Conservation (phyloP, 2,329 filamentous ascomycete genomes). For the Talaromyces sp. region DNA sequence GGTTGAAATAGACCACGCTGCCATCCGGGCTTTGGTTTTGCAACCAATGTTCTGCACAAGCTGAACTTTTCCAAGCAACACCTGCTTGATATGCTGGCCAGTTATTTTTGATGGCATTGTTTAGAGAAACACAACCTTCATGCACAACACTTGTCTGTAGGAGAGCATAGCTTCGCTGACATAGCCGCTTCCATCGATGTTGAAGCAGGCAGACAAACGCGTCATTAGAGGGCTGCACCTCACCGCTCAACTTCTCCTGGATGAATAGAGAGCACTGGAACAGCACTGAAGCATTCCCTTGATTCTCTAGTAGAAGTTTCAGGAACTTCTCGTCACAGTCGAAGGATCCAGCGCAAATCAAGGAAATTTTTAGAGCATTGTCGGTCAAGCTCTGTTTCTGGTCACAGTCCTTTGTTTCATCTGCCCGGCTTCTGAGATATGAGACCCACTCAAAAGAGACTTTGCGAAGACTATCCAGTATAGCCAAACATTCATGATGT, state of each 20-base stretch:
- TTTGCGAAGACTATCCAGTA: background rate
- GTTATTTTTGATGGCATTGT: constrained; percentile 15
- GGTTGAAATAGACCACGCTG: constrained; percentile 26
- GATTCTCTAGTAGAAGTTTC: constrained; percentile 21
- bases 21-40: background rate
- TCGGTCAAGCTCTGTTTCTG: constrained; percentile 29
- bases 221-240: background rate
- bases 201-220: constrained; percentile 19
- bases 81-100: constrained; percentile 19
- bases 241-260: background rate
- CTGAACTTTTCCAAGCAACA: constrained; percentile 13
- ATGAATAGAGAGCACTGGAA: background rate
- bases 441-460: constrained; percentile 16
- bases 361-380: constrained; percentile 36
- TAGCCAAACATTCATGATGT: constrained; percentile 19
- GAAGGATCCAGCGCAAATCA: constrained; percentile 44
- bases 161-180: constrained; percentile 15
- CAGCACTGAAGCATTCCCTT: background rate
- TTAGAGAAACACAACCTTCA: constrained; percentile 12
- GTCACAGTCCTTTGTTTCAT: constrained; percentile 20
- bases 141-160: constrained; percentile 12
- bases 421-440: constrained; percentile 27
- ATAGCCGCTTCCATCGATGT: constrained; percentile 22
- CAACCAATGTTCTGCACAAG: background rate
- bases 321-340: constrained; percentile 37